Conservation (phyloP, 805 yeast species). For the Maudiozyma bulderi region DNA sequence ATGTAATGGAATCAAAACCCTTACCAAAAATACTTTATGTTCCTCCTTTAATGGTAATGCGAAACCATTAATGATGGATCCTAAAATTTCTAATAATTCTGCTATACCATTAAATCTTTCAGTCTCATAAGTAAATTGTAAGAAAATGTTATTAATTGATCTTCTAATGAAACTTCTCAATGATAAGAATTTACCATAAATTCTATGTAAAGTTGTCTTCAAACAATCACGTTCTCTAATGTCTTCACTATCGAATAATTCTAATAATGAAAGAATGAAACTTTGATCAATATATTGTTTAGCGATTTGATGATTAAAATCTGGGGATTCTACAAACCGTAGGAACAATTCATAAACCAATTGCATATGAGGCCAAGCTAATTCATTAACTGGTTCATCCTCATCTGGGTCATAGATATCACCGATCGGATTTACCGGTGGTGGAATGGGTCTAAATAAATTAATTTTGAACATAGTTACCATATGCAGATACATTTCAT, state of each 20-base stretch:
- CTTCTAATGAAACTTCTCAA: slow-evolving; percentile 86
- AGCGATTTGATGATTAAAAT: slow-evolving; percentile 86
- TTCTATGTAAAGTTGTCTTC: slow-evolving; percentile 90
- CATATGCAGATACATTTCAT: slow-evolving; percentile 81
- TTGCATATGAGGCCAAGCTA: slow-evolving; percentile 99
- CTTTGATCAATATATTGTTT: slow-evolving; percentile 89
- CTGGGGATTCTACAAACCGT: slow-evolving; percentile 87
- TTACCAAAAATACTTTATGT: slow-evolving; percentile 79
- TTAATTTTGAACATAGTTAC: slow-evolving; percentile 83
- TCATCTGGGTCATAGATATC: slow-evolving; percentile 97
- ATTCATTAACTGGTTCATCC: slow-evolving; percentile 93
- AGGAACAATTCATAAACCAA: slow-evolving; percentile 89
- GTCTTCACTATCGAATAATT: slow-evolving; percentile 91
- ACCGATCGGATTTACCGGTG: slow-evolving; percentile 95
- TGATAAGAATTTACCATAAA: slow-evolving; percentile 88
- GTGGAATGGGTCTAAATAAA: slow-evolving; percentile 92
- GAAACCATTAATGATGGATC: slow-evolving; percentile 94
- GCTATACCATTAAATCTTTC: slow-evolving; percentile 94
- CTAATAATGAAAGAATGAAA: slow-evolving; percentile 71
- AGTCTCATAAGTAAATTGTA: slow-evolving; percentile 90
- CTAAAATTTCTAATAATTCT: slow-evolving; percentile 87
- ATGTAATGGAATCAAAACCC: slow-evolving; percentile 86
- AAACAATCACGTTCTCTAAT: slow-evolving; percentile 92
- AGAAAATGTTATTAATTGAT: slow-evolving; percentile 81
- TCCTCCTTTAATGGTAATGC: slow-evolving; percentile 96